Evolutionary conservation across 2,329 filamentous ascomycete species (phyloP), one percentile per base, ranked within the genome.

Genomic region (Arthrobotrys conoides): DNA sequence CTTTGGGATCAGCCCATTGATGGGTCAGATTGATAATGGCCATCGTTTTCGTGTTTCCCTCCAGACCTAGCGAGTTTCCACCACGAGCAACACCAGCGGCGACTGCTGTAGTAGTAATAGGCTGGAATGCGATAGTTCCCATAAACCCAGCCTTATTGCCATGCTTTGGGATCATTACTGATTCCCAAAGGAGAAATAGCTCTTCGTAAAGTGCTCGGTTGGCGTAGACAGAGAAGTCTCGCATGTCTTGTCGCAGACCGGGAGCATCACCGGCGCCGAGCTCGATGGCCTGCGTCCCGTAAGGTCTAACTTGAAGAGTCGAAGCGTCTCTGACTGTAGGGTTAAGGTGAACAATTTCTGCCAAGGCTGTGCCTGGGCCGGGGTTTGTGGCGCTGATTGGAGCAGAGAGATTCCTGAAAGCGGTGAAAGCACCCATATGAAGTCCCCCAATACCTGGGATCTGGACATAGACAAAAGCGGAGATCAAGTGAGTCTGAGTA

Each of bases 21-120:
- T 81, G 65, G 18, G 75, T 78, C n/a, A 78, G 33, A 44, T 75
- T 79, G 61, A 79, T 72, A 49, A 75, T 70, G 6, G 33, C 33
- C 65, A 75, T 75, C 27, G 76, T 75, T 3, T 30, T 44, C 5
- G 53, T 63, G 22, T 61, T 75, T 2, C 76, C 65, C 30, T 83
- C 76, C 14, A 84, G 77, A 3, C 83, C 83, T 20, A 84, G 79
- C 0, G 83, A 81, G 76, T 84, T 84, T 33, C 83, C 83, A 30
- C 82, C 82, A 22, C 73, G 79, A 3, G 57, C 76, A 36, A 78
- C 69, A 55, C 82, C 82, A 27, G 82, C 82, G 20, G 76, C 68
- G 8, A 83, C 80, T 16, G 80, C 81, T 68, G 77, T 83, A n/a
- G 79, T 79, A 6, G 82, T 82, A 65, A 84, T 83, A 3, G 83